Conservation (phyloP, 345 rosid genomes). For the Conringia planisiliqua region DNA sequence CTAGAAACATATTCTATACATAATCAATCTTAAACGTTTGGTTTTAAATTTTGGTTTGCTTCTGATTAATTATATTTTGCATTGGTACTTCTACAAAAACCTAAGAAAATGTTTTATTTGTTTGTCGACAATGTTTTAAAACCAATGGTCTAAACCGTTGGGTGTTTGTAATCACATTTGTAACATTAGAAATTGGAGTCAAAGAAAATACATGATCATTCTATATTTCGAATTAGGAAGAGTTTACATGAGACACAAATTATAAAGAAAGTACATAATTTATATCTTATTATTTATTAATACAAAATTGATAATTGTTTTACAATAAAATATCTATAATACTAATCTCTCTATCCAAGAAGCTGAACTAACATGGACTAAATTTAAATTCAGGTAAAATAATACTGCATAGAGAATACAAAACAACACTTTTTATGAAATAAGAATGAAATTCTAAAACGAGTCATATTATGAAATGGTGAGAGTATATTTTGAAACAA, state of each 20-base stretch:
- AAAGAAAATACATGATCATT: not conserved
- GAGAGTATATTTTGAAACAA: not conserved
- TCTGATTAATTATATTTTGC: not conserved
- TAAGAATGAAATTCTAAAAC: not conserved
- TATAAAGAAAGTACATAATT: not conserved
- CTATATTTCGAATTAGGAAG: not conserved
- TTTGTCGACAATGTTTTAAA: not conserved
- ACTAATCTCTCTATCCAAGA: not conserved
- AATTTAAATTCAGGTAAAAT: not conserved
- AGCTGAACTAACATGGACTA: not conserved
- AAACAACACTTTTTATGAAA: not conserved
- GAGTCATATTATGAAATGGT: not conserved
- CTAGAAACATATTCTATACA: not conserved
- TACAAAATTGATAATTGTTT: not conserved
- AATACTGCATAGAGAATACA: not conserved
- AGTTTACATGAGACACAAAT: not conserved
- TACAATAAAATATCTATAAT: not conserved
- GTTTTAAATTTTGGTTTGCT: not conserved
- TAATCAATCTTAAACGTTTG: not conserved
- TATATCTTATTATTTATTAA: no score
- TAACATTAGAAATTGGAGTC: not conserved
- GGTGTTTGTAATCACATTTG: not conserved
- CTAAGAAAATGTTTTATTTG: not conserved
- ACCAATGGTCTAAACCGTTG: not conserved
- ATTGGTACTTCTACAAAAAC: not conserved